Base-by-base conservation (phyloP, 805 yeast genomes). In the Clavispora carvajalis region DNA sequence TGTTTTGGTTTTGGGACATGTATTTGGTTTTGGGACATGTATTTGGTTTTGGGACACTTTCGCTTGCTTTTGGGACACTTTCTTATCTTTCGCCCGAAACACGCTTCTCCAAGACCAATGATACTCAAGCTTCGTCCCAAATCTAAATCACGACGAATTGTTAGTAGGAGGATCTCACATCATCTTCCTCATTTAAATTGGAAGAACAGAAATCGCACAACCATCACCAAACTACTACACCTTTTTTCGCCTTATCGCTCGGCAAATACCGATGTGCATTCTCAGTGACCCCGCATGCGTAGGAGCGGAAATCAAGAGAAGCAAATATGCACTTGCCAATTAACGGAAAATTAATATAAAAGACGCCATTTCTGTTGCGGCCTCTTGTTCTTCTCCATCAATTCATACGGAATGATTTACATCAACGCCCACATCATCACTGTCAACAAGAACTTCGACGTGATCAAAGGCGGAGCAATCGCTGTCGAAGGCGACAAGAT, bases 401-500 rank as follows among this genome's bases (percentile, higher is more conserved):
- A 5, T 6, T 8, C 26, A 11, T 5, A n/a, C n/a, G 13, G 5
- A 17, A 45, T 45, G 51, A 37, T 47, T 6, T 47, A 31, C 30
- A 42, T 22, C 17, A 40, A 39, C 31, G 49, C 47, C 6, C 43
- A 36, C 12, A 43, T 47, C 10, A 42, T 42, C 24, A 47, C 49
- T 2, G 49, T 42, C 23, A 47, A 47, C 25, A 39, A 28, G 7
- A 23, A 25, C n/a, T 47, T 47, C 22, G 49, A 47, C 28, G 28
- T 45, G 15, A 38, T 45, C 9, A 43, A 38, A 19, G 34, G 38
- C 15, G 47, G 51, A 10, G 51, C 51, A 3, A 42, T 47, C 9
- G 45, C 45, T 8, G 45, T 45, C 15, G 15, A 22, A 10, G 42
- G 23, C 11, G 48, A 44, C 25, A 39, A 23, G n/a, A 47, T 45